Conservation (phyloP, 2,329 filamentous ascomycete species). For the Trichoderma arundinaceum region DNA sequence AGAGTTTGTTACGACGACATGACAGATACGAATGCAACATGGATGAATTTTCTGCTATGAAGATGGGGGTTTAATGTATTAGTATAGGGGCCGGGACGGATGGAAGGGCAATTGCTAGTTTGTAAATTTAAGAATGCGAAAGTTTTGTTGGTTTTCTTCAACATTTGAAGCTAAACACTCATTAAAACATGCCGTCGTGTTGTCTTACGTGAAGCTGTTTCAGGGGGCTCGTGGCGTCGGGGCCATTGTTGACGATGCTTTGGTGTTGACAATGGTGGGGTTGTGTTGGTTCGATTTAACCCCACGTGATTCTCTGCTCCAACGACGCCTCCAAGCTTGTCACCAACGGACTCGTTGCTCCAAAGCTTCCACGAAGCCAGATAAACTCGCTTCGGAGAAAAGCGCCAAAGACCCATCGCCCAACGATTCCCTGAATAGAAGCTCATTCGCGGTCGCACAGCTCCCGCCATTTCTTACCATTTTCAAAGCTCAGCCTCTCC, state of each 20-base stretch:
- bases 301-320: slow-evolving; percentile 27
- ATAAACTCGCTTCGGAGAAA: background rate
- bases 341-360: slow-evolving; percentile 4
- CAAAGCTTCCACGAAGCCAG: background rate
- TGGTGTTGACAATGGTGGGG: slow-evolving; percentile 15
- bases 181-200: background rate
- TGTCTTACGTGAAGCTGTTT: slow-evolving; percentile 4
- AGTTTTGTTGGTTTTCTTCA: background rate
- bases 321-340: background rate
- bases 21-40: slow-evolving; percentile 27
- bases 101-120: slow-evolving; percentile 14
- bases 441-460: background rate
- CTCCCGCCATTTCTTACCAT: background rate
- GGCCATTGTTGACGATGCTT: background rate
- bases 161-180: background rate
- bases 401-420: background rate
- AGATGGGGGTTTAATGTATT: slow-evolving; percentile 16
- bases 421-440: background rate
- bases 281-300: background rate
- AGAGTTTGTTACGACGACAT: slow-evolving; percentile 30
- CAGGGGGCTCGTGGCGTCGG: slow-evolving; percentile 7
- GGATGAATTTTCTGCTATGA: slow-evolving; percentile 24
- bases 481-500: background rate
- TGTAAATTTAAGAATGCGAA: slow-evolving; percentile 1
- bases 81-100: background rate